phyloP scores from a whole-genome alignment of 2,329 filamentous ascomycete genomes.

The Harringtonia lauricola region DNA sequence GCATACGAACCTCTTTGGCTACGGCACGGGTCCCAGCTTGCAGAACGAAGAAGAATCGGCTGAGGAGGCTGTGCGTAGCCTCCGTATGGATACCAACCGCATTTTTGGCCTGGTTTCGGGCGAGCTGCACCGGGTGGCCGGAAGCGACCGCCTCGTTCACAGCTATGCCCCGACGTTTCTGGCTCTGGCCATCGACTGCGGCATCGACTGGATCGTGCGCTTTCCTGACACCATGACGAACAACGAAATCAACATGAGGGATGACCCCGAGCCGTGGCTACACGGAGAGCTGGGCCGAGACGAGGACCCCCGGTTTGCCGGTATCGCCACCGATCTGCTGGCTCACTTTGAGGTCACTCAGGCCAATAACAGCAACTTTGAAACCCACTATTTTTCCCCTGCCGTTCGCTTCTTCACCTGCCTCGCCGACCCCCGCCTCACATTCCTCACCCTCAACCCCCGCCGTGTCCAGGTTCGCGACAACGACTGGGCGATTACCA shows the following conservation, averaged over 20 bases:
- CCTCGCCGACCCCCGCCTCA: background rate
- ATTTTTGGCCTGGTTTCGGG: background rate
- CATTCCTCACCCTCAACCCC: constrained; percentile 1
- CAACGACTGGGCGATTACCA: constrained; percentile 5
- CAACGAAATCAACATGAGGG: too few relatives aligned
- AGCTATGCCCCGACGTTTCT: constrained; percentile 4
- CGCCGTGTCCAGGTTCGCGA: constrained; percentile 7
- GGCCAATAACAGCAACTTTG: background rate
- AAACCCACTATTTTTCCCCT: constrained; percentile 9
- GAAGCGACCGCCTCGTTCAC: background rate
- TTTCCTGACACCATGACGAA: constrained; percentile 7
- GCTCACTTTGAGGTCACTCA: background rate
- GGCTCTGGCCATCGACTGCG: constrained; percentile 10
- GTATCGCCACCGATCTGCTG: background rate
- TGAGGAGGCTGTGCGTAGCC: background rate
- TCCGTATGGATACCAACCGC: background rate
- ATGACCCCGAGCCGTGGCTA: constrained; percentile 2
- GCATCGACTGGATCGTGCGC: constrained; percentile 8
- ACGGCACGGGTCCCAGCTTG: too few relatives aligned
- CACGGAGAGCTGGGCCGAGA: background rate
- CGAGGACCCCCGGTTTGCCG: background rate
- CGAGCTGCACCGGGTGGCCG: background rate
- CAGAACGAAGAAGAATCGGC: too few relatives aligned
- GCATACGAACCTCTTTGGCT: too few relatives aligned
- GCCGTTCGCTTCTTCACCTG: constrained; percentile 7